Base-by-base conservation (phyloP, 2,329 filamentous ascomycete genomes). In the Aspergillus sp. region DNA sequence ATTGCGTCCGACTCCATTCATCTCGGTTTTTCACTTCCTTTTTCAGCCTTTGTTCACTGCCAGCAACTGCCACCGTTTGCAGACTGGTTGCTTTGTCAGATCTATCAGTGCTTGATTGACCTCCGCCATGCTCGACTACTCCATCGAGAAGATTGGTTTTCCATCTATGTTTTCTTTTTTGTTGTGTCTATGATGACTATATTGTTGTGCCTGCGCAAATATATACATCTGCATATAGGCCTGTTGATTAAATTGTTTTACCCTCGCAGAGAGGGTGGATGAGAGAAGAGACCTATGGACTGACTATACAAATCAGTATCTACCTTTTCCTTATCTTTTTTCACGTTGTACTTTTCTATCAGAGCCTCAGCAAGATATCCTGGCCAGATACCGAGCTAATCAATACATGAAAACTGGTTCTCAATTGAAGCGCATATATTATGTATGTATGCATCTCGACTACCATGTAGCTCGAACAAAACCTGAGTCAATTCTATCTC, bases 21-120 rank as follows among this genome's bases (percentile, higher is more conserved):
- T 60, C 58, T 68, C 62, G 59, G 59, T 64, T 63, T 25, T 57
- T 50, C 50, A 34, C 59, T 59, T 38, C n/a, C 59, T 31, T 41
- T 47, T 53, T 48, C 60, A 57, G 34, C 59, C 47, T 52, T 61
- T 59, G 22, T 47, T 22, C 25, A 17, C 60, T 41, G 34, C 38
- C 59, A 54, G 47, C 25, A 52, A 64, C 38, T 43, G 47, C 23
- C 46, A 63, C 22, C 62, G 56, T 65, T 49, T 53, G 41, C 38
- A 67, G 59, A 60, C 60, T 69, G 67, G 64, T 64, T 63, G 65
- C 67, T 69, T 54, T 50, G n/a, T 57, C 43, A 54, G 13, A 28
- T 28, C 25, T 28, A 28, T 28, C 6, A 4, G 25, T 28, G 25
- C 17, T 38, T 3, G 15, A 41, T 41, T 41, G 3, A 41, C 13